Evolutionary conservation across 495 filamentous ascomycete genomes (phyloP).

Genomic region (Evernia prunastri): DNA sequence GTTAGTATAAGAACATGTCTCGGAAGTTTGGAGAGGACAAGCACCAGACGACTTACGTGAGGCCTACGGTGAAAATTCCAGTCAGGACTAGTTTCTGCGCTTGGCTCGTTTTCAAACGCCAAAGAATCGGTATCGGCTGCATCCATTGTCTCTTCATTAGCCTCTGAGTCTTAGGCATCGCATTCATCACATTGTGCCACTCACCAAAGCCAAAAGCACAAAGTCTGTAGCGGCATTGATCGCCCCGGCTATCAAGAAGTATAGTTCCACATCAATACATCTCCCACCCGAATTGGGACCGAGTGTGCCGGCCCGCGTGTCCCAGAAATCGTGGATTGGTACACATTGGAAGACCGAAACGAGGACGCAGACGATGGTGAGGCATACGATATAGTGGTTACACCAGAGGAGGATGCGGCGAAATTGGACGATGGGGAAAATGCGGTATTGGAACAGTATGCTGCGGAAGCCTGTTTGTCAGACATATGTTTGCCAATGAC

Average conservation of each 20-base stretch:
- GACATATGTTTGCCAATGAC: neutral
- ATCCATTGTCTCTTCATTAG: neutral
- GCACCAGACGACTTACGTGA: slow-evolving; percentile 8
- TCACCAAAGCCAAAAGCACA: slow-evolving; percentile 18
- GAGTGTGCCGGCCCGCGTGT: slow-evolving; percentile 13
- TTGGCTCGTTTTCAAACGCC: slow-evolving; percentile 18
- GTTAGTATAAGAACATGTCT: neutral
- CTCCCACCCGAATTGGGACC: slow-evolving; percentile 5
- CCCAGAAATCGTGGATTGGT: slow-evolving; percentile 20
- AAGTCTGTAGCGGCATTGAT: slow-evolving; percentile 22
- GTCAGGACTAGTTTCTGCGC: slow-evolving; percentile 21
- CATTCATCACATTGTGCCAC: neutral
- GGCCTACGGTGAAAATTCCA: slow-evolving; percentile 10
- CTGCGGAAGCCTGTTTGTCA: neutral
- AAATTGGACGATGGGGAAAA: slow-evolving; percentile 24
- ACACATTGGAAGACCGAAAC: slow-evolving; percentile 18
- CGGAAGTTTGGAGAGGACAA: neutral
- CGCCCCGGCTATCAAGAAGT: slow-evolving; percentile 13
- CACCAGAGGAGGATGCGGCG: slow-evolving; percentile 16
- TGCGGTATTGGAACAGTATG: slow-evolving; percentile 21
- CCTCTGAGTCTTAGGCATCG: neutral
- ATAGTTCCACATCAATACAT: slow-evolving; percentile 15
- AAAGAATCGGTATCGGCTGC: slow-evolving; percentile 23
- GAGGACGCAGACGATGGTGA: slow-evolving; percentile 6
- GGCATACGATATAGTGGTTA: slow-evolving; percentile 10